Conservation (phyloP, 1,284 basidiomycete species). For the Singerocomus rubriflavus region DNA sequence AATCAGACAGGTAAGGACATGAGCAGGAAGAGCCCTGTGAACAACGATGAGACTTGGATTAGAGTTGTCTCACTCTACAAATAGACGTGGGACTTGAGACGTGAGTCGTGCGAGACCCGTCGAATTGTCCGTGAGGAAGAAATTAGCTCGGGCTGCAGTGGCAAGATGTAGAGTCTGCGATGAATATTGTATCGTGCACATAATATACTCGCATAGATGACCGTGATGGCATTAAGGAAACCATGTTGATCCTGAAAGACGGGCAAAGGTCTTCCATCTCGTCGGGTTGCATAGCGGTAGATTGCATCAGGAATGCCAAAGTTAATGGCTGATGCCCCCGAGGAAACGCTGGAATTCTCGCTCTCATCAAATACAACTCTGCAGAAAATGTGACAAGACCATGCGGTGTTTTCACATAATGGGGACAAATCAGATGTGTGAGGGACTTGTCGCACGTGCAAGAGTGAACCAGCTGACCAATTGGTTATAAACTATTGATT, state of each 20-base stretch:
- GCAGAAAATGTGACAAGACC: conserved; percentile 36
- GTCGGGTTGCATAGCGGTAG: conserved; percentile 45
- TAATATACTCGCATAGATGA: conserved; percentile 47
- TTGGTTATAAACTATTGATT: conserved; percentile 31
- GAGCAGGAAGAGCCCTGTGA: conserved; percentile 47
- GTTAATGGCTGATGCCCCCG: conserved; percentile 45
- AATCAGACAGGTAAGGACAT: conserved; percentile 44
- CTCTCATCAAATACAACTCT: conserved; percentile 47
- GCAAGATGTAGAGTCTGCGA: conserved; percentile 55
- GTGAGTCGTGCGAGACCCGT: conserved; percentile 39
- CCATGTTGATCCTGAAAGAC: conserved; percentile 47
- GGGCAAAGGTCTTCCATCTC: conserved; percentile 36
- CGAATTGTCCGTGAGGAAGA: conserved; percentile 44
- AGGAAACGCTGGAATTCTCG: conserved; percentile 43
- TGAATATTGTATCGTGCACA: not conserved
- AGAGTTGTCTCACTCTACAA: conserved; percentile 50
- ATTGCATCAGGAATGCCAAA: conserved; percentile 55
- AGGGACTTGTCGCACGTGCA: conserved; percentile 45
- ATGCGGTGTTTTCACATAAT: conserved; percentile 6
- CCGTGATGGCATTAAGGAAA: conserved; percentile 48
- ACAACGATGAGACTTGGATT: conserved; percentile 8
- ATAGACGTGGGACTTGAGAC: conserved; percentile 44
- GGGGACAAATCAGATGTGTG: conserved; percentile 35
- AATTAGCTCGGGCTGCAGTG: conserved; percentile 51
- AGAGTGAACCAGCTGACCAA: conserved; percentile 48